A percentile compares a stretch with the other conserved stretches of the same genome.
These are phyloP conservation scores for Sporothrix phasma DNA, from an alignment of 2,329 filamentous ascomycete species.

Conservation along the genomic window DNA sequence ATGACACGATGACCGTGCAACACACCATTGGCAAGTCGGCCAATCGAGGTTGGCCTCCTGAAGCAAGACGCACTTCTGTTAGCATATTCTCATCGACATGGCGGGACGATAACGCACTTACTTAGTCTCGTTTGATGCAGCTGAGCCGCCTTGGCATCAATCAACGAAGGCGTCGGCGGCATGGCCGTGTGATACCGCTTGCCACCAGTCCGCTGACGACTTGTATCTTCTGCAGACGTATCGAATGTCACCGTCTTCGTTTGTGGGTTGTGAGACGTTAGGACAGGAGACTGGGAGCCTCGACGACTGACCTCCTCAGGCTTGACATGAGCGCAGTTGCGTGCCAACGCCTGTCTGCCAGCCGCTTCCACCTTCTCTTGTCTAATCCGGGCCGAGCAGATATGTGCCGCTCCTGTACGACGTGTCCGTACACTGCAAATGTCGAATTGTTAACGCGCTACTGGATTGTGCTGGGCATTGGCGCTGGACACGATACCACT, in stretches of 20 bases:
- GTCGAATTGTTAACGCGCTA: too few species aligned
- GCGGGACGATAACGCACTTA: conserved; percentile 4
- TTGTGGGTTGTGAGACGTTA: too few species aligned
- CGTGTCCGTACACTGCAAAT: too few species aligned
- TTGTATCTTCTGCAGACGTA: not conserved
- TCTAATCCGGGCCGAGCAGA: not conserved
- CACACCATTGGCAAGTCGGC: not conserved
- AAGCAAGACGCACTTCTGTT: not conserved
- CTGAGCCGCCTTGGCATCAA: not conserved
- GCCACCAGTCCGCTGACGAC: not conserved
- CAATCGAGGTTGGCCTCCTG: not conserved
- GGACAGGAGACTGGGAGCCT: not conserved
- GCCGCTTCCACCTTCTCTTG: not conserved
- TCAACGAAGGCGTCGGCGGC: not conserved
- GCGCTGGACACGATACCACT: not conserved
- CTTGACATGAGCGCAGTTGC: not conserved
- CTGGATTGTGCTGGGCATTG: not conserved
- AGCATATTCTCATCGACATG: not conserved
- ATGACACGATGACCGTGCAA: not conserved
- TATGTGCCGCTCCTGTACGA: not conserved
- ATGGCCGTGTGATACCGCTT: not conserved
- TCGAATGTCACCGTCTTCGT: not conserved
- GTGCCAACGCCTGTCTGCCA: not conserved
- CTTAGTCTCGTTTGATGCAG: conserved; percentile 6
- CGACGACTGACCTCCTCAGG: not conserved